Evolutionary conservation across 371 early-diverging fungal species (phyloP).

Genomic region (Zopfochytrium polystomum): DNA sequence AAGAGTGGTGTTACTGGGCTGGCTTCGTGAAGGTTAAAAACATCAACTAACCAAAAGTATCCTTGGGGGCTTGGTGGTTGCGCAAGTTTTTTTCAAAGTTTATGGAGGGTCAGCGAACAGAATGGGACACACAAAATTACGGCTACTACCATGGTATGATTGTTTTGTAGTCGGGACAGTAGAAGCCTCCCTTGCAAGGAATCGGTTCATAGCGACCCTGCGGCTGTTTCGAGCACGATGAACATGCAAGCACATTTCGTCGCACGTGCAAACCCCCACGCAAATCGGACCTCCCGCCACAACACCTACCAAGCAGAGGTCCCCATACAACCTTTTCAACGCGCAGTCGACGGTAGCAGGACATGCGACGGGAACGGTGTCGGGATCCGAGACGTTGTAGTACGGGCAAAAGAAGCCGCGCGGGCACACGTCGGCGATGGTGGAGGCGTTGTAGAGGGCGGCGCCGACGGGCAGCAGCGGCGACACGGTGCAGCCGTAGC

Average conservation of each 20-base stretch:
- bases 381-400: constrained; percentile 12
- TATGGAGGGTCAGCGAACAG: too few species aligned
- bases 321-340: constrained; percentile 10
- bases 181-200: too few species aligned
- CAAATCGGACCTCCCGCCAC: background rate
- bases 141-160: too few species aligned
- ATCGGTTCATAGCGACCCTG: too few species aligned
- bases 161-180: too few species aligned
- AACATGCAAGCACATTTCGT: too few species aligned
- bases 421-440: constrained; percentile 18
- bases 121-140: too few species aligned
- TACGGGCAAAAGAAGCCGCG: too few species aligned
- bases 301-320: constrained; percentile 21
- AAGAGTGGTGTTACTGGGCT: background rate
- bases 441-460: too few species aligned
- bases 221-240: too few species aligned
- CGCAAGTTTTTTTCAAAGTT: too few species aligned
- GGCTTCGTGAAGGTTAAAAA: background rate
- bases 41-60: constrained; percentile 14
- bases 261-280: background rate
- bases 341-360: constrained; percentile 19
- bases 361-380: constrained; percentile 20
- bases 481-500: constrained; percentile 21
- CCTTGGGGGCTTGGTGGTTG: background rate
- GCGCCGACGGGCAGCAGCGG: constrained; percentile 9